These are phyloP conservation scores for Bretschneidera sinensis DNA, from an alignment of 345 rosid species.

Conservation along the genomic window DNA sequence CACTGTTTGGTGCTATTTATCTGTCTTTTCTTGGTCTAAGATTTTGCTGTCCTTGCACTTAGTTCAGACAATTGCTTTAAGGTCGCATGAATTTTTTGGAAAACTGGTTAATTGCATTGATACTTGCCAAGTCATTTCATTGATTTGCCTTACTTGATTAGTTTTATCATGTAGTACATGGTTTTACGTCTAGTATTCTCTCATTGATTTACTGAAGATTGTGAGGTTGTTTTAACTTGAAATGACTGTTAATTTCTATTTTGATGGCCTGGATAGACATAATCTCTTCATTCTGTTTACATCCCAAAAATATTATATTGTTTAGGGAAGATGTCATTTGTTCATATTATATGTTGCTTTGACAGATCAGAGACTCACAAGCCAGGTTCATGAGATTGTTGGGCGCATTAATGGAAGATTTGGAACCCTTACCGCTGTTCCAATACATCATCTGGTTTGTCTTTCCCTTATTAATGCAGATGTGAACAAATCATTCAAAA, in stretches of 20 bases:
- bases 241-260: too few species aligned
- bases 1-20: too few species aligned
- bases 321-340: neutral
- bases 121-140: neutral
- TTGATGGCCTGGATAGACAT: too few species aligned
- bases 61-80: too few species aligned
- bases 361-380: slow-evolving; percentile 55
- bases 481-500: neutral
- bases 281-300: neutral
- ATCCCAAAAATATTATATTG: neutral
- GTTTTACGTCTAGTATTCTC: neutral
- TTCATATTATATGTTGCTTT: slow-evolving; percentile 2
- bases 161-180: neutral
- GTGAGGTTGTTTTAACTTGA: neutral
- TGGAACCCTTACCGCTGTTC: slow-evolving; percentile 54
- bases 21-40: too few species aligned
- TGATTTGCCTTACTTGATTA: neutral
- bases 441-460: slow-evolving; percentile 62
- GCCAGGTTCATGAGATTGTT: slow-evolving; percentile 67
- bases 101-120: neutral
- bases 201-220: neutral
- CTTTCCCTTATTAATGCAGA: too few species aligned
- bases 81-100: neutral
- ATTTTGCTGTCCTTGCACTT: too few species aligned
- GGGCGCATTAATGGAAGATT: slow-evolving; percentile 65